Percentiles rank a stretch among this genome's conserved stretches.
Evolutionary conservation across 1,284 basidiomycete species (phyloP).

Genomic region (Phylloporus gajari): DNA sequence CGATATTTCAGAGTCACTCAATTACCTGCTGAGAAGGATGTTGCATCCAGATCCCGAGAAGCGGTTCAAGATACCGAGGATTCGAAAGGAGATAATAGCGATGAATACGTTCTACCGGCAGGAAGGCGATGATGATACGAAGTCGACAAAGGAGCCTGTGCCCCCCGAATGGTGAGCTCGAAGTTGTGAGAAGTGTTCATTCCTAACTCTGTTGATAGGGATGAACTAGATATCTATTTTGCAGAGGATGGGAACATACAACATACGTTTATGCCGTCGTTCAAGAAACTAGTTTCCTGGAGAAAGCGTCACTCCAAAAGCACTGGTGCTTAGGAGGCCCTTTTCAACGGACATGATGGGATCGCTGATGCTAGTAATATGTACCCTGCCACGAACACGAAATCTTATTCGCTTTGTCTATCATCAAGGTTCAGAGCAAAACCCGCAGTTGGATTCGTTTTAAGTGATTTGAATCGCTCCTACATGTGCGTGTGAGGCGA

Average conservation of each 20-base stretch:
- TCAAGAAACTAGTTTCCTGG: background rate
- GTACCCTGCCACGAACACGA: no score
- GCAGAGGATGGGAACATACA: background rate
- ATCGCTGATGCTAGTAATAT: no score
- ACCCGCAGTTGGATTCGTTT: no score
- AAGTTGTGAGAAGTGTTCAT: background rate
- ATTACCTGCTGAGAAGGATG: constrained; percentile 65
- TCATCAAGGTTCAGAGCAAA: no score
- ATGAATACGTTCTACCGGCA: constrained; percentile 76
- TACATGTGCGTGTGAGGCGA: no score
- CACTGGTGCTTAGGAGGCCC: no score
- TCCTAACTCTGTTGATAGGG: background rate
- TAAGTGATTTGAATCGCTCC: no score
- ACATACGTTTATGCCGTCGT: background rate
- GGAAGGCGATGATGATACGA: constrained; percentile 38
- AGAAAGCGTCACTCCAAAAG: no score
- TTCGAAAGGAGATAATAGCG: constrained; percentile 65
- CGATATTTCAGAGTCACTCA: constrained; percentile 71
- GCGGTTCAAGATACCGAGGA: constrained; percentile 64
- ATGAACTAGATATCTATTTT: background rate
- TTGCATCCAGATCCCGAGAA: constrained; percentile 62
- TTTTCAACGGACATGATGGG: no score
- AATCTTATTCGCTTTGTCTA: no score
- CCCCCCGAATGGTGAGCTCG: constrained; percentile 23
- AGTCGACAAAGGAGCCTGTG: background rate